phyloP scores from a whole-genome alignment of 345 rosid species.

The Zanthoxylum bungeanum region DNA sequence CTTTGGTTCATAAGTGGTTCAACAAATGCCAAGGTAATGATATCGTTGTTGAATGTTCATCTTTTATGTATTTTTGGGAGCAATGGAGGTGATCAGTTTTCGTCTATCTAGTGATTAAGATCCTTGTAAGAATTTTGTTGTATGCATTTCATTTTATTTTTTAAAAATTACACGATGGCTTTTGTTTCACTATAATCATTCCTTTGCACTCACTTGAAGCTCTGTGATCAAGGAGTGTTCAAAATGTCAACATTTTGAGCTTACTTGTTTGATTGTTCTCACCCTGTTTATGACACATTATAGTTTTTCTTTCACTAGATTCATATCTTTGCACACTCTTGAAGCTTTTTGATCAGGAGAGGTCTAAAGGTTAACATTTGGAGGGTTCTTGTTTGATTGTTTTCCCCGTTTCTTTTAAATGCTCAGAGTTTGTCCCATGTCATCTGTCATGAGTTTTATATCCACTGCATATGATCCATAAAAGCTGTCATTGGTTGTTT shows the following conservation, averaged over 20 bases:
- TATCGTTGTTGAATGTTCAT: background rate
- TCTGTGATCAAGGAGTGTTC: background rate
- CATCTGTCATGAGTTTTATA: background rate
- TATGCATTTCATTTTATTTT: background rate
- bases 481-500: background rate
- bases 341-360: background rate
- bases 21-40: slow-evolving; percentile 79
- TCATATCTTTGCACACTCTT: background rate
- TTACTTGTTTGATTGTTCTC: background rate
- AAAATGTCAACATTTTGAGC: background rate
- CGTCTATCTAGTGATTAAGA: background rate
- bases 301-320: background rate
- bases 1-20: slow-evolving; percentile 98
- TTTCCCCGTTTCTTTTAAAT: background rate
- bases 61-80: slow-evolving; percentile 8
- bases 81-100: background rate
- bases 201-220: background rate
- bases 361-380: background rate
- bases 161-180: background rate
- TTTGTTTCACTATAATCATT: background rate
- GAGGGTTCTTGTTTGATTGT: background rate
- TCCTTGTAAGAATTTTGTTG: background rate
- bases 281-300: no score
- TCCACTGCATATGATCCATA: background rate
- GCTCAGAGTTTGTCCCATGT: background rate